phyloP scores from a whole-genome alignment of 257 asterid species.

The Solanum clarkiae region DNA sequence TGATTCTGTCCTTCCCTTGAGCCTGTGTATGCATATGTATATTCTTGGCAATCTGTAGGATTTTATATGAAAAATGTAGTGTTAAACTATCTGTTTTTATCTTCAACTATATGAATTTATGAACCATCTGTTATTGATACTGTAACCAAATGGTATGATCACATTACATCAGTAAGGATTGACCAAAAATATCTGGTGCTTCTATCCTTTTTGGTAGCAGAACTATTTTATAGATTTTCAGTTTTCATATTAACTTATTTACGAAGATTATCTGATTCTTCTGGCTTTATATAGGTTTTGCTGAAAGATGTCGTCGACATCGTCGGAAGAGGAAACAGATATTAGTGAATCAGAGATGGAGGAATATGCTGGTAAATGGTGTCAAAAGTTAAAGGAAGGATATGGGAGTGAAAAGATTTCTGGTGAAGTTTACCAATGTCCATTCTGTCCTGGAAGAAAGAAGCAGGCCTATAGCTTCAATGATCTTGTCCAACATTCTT shows the following conservation, averaged over 20 bases:
- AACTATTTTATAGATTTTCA: not conserved
- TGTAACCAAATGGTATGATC: not conserved
- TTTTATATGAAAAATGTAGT: not conserved
- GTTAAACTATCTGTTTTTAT: not conserved
- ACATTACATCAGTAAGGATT: not conserved
- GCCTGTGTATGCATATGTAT: not conserved
- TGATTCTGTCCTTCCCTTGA: no score
- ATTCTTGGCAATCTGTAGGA: not conserved
- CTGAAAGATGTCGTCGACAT: slow-evolving; percentile 33
- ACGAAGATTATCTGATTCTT: not conserved
- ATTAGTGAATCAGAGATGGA: slow-evolving; percentile 53
- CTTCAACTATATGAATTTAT: not conserved
- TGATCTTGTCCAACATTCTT: slow-evolving; percentile 46
- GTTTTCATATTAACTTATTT: not conserved
- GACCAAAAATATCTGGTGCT: not conserved
- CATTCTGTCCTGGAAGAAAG: slow-evolving; percentile 57
- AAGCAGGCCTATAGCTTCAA: slow-evolving; percentile 26
- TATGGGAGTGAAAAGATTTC: slow-evolving; percentile 16
- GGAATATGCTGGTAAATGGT: slow-evolving; percentile 39
- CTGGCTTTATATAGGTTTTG: not conserved
- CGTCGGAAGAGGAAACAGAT: slow-evolving; percentile 56
- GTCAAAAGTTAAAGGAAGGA: slow-evolving; percentile 24
- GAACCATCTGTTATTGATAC: not conserved
- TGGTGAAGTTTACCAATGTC: slow-evolving; percentile 28
- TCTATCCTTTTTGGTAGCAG: not conserved